Percentiles rank a stretch among this genome's conserved stretches.
Conservation (phyloP, 2,329 filamentous ascomycete species). For the Elsinoe perseae region DNA sequence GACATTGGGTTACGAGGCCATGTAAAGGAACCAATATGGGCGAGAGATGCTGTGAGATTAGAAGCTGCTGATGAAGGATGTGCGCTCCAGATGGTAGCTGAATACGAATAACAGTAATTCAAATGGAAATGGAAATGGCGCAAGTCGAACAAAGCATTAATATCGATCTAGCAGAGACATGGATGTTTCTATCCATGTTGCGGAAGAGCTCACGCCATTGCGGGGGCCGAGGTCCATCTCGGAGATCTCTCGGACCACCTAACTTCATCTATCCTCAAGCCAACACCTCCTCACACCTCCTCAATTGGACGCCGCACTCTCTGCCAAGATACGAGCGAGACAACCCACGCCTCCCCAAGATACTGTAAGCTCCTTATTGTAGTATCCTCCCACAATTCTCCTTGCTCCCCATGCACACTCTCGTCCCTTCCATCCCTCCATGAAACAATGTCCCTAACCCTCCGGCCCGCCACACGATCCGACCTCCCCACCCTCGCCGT, state of each 20-base stretch:
- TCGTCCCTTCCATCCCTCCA: no score
- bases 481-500: not conserved
- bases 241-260: not conserved
- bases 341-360: no score
- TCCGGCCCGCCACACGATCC: not conserved
- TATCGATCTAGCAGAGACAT: not conserved
- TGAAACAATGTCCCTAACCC: no score
- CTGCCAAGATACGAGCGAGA: no score
- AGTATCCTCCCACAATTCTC: no score
- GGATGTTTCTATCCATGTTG: not conserved
- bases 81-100: not conserved
- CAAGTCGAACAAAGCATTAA: no score
- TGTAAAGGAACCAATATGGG: no score
- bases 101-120: no score
- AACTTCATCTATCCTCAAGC: not conserved
- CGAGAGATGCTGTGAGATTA: not conserved
- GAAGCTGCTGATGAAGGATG: not conserved
- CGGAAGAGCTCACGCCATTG: not conserved
- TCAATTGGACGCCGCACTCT: no score
- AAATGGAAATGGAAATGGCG: no score
- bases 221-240: not conserved
- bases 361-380: no score
- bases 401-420: no score
- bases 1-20: slow-evolving; percentile 7
- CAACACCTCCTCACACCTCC: not conserved